Evolutionary conservation across 1,284 basidiomycete species (phyloP), one percentile per base, ranked within the genome.

Genomic region (Trametes hirsuta): DNA sequence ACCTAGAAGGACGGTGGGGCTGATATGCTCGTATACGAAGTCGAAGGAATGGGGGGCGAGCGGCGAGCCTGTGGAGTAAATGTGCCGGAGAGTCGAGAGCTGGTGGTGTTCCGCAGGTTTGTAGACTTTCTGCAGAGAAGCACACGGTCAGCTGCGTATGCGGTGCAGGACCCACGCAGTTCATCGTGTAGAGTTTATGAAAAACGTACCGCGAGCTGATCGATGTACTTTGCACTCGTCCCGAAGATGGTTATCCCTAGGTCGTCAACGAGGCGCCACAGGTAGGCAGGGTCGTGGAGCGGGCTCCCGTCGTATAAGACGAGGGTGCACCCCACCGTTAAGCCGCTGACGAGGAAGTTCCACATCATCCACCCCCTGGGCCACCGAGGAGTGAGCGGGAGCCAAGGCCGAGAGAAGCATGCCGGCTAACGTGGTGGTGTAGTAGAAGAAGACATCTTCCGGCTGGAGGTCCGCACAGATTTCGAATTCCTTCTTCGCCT

Each of bases 231-330:
- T 25, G 90, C 91, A 71, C 87, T 88, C 15, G 90, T 94, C 45
- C 93, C 93, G 73, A 95, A 93, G 58, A 93, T 84, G 39, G 90
- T 89, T 63, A 95, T 89, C 14, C 85, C 85, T 36, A 91, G 78
- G 39, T 85, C 78, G 68, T 92, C 90, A 9, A 89, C 85, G 42
- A 93, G 77, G 42, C 81, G 81, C 89, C 91, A 96, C 14, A 95
- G 78, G 56, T 84, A 83, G 4, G 83, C 75, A 18, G 87, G 87
- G 54, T 91, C 86, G 63, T 85, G 82, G 47, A 95, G 78, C 9
- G 94, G 94, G 62, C 88, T 92, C 35, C 94, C 93, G 74, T 96
- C 94, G 75, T 93, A 95, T 34, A 93, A 77, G 34, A 94, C 85
- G 18, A 94, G 79, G 8, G 89, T 88, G 63, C 86, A 87, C 46